phyloP scores from a whole-genome alignment of 192 early-diverging fungal species.

The Gryganskiella cystojenkinii region DNA sequence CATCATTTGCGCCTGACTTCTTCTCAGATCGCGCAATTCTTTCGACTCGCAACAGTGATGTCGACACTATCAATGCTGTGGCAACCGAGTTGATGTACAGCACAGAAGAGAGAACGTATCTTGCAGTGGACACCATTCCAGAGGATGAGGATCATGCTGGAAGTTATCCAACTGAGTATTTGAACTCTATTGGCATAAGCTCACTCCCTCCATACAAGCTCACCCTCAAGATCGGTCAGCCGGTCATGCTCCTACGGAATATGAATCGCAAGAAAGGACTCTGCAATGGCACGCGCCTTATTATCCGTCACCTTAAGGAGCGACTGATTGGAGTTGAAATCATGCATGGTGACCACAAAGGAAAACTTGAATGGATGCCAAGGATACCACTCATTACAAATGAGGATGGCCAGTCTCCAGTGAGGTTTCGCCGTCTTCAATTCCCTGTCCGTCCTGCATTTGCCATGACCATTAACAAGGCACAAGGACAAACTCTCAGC shows the following conservation, averaged over 20 bases:
- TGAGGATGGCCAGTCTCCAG: neutral
- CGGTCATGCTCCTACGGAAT: conserved; percentile 44
- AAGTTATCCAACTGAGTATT: neutral
- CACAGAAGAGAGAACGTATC: too few relatives aligned
- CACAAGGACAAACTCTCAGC: conserved; percentile 27
- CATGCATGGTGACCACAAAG: conserved; percentile 9
- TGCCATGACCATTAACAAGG: conserved; percentile 38
- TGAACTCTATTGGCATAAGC: neutral
- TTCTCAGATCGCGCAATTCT: neutral
- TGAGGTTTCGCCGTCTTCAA: conserved; percentile 1
- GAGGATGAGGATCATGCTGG: too few relatives aligned
- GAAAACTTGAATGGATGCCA: conserved; percentile 21
- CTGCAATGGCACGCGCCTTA: conserved; percentile 44
- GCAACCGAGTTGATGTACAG: neutral
- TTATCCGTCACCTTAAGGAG: conserved; percentile 15
- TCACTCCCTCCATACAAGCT: conserved; percentile 9
- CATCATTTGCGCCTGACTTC: neutral
- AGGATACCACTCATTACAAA: conserved; percentile 9
- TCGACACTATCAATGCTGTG: neutral
- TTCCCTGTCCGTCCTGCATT: conserved; percentile 27
- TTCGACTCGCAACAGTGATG: conserved; percentile 2
- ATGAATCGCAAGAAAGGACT: conserved; percentile 21
- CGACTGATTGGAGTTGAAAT: conserved; percentile 11
- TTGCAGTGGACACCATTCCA: too few relatives aligned
- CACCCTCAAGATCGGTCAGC: conserved; percentile 15